A percentile compares a stretch with the other conserved stretches of the same genome.
These are phyloP conservation scores for Coriolopsis trogii DNA, from an alignment of 1,284 basidiomycete species.

Conservation along the genomic window DNA sequence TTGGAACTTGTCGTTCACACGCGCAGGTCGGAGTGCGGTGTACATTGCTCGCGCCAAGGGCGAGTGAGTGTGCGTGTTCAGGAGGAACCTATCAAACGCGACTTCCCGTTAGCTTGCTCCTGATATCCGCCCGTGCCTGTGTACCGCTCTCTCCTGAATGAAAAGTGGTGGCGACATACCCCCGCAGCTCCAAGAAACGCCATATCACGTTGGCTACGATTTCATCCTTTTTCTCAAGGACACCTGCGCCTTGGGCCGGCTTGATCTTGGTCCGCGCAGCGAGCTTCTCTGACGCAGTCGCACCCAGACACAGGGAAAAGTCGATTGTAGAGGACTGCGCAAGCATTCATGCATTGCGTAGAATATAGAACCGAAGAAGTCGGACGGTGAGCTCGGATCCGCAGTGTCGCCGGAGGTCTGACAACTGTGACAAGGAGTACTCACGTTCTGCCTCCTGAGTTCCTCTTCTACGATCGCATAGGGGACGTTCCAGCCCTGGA, in stretches of 20 bases:
- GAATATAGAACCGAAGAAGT: conserved; percentile 15
- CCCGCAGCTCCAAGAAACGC: conserved; percentile 95
- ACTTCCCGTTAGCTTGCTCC: conserved; percentile 17
- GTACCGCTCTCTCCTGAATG: conserved; percentile 4
- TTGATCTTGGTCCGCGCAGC: conserved; percentile 77
- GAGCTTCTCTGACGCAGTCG: conserved; percentile 79
- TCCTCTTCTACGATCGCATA: conserved; percentile 92
- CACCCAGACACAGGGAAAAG: conserved; percentile 92
- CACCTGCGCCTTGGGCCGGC: conserved; percentile 40
- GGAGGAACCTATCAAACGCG: conserved; percentile 67
- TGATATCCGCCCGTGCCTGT: conserved; percentile 10
- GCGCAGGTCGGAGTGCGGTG: conserved; percentile 73
- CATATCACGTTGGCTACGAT: conserved; percentile 98
- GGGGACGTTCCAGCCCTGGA: conserved; percentile 92
- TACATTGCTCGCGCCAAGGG: conserved; percentile 90
- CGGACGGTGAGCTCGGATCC: conserved; percentile 12
- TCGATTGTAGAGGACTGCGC: conserved; percentile 93
- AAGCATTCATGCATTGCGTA: conserved; percentile 5
- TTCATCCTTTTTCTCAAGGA: conserved; percentile 97
- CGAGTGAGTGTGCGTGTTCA: conserved; percentile 89
- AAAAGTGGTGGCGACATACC: conserved; percentile 48
- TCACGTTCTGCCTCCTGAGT: conserved; percentile 92
- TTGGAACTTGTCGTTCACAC: conserved; percentile 97
- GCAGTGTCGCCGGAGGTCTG: conserved; percentile 12
- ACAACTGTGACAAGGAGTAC: conserved; percentile 37